A percentile compares a stretch with the other conserved stretches of the same genome.
phyloP scores from a whole-genome alignment of 192 early-diverging fungal genomes.

The Spizellomyces sp. region DNA sequence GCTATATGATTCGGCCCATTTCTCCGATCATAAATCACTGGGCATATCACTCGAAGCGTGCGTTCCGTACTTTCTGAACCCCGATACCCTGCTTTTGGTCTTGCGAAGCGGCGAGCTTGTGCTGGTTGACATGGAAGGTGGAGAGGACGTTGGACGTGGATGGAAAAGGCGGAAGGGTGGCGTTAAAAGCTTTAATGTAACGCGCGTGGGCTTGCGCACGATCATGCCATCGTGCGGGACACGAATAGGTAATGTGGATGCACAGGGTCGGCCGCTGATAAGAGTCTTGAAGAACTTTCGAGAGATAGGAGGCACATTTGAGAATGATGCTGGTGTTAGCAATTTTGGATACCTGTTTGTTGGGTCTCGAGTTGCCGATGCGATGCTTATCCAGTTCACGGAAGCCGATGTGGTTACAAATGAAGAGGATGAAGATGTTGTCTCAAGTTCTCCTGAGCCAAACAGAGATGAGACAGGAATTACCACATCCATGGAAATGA shows the following conservation, averaged over 20 bases:
- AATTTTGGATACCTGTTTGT: slow-evolving; percentile 68
- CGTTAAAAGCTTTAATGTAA: slow-evolving; percentile 69
- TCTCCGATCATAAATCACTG: slow-evolving; percentile 54
- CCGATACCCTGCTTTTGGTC: slow-evolving; percentile 72
- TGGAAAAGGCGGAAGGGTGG: slow-evolving; percentile 69
- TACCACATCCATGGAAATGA: neutral
- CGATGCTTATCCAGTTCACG: slow-evolving; percentile 68
- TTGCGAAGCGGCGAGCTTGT: slow-evolving; percentile 74
- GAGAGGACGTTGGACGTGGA: slow-evolving; percentile 59
- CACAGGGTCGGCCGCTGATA: slow-evolving; percentile 11
- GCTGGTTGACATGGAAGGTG: slow-evolving; percentile 65
- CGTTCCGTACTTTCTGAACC: slow-evolving; percentile 63
- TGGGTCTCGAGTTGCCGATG: slow-evolving; percentile 67
- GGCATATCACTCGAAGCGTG: slow-evolving; percentile 76
- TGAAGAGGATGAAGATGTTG: neutral
- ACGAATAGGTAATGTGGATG: slow-evolving; percentile 14
- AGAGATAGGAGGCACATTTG: slow-evolving; percentile 12
- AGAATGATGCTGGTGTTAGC: slow-evolving; percentile 7
- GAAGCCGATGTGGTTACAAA: slow-evolving; percentile 21
- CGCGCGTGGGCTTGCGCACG: slow-evolving; percentile 30
- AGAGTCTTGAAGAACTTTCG: slow-evolving; percentile 12
- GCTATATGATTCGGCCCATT: slow-evolving; percentile 42
- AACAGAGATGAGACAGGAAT: too few species aligned
- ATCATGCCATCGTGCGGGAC: slow-evolving; percentile 18
- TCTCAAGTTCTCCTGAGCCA: too few species aligned